Conservation (phyloP, 768 basidiomycete species). For the Mycena pura region DNA sequence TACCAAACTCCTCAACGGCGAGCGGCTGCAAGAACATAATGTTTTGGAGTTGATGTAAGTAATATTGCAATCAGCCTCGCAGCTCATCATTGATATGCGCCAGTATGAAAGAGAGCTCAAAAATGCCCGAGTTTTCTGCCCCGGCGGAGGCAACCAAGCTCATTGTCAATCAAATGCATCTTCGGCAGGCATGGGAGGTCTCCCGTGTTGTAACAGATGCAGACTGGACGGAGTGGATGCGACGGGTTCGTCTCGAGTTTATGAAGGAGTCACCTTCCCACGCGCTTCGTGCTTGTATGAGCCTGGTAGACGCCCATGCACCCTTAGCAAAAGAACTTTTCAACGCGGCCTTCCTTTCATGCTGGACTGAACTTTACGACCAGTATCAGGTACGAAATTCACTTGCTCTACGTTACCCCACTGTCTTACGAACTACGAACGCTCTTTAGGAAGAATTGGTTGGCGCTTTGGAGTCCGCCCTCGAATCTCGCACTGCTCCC, state of each 20-base stretch:
- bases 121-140: conserved; percentile 75
- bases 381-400: conserved; percentile 81
- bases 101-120: conserved; percentile 64
- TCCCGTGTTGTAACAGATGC: conserved; percentile 77
- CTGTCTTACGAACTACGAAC: conserved; percentile 22
- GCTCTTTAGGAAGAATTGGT: conserved; percentile 90
- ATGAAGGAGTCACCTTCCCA: conserved; percentile 99
- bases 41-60: conserved; percentile 72
- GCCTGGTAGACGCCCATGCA: conserved; percentile 87
- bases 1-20: conserved; percentile 88
- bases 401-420: not conserved
- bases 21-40: conserved; percentile 84
- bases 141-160: conserved; percentile 89
- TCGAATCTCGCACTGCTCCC: conserved; percentile 78
- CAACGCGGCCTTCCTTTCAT: conserved; percentile 97
- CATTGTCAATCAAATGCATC: conserved; percentile 94
- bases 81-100: conserved; percentile 5
- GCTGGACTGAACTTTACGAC: conserved; percentile 95
- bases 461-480: conserved; percentile 84
- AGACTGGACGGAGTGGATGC: conserved; percentile 98
- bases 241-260: conserved; percentile 89
- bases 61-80: not conserved
- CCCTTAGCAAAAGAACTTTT: conserved; percentile 94
- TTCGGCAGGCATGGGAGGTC: conserved; percentile 96
- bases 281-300: conserved; percentile 96